Conservation (phyloP, 1,284 basidiomycete genomes). For the Mycosarcoma mackinlayi region DNA sequence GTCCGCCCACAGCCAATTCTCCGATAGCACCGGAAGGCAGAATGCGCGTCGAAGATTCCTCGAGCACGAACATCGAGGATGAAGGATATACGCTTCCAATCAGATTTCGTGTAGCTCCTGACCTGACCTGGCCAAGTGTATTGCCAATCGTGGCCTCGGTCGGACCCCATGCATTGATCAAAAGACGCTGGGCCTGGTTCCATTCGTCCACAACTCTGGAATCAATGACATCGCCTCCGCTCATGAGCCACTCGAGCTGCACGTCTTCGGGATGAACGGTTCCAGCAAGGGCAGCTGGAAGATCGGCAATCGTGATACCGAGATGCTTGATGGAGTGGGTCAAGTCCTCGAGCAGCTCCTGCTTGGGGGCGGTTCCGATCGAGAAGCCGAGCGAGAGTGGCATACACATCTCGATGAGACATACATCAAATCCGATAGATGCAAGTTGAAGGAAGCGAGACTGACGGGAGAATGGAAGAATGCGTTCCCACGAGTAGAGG, state of each 20-base stretch:
- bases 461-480: conserved; percentile 50
- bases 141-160: conserved; percentile 67
- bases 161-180: conserved; percentile 67
- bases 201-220: conserved; percentile 60
- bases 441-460: conserved; percentile 65
- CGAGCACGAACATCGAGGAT: conserved; percentile 55
- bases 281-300: conserved; percentile 63
- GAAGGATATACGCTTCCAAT: conserved; percentile 60
- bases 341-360: conserved; percentile 60
- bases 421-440: conserved; percentile 65
- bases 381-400: conserved; percentile 62
- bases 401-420: conserved; percentile 66
- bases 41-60: conserved; percentile 28
- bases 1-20: conserved; percentile 64
- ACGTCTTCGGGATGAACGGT: conserved; percentile 58
- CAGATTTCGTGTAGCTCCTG: conserved; percentile 45
- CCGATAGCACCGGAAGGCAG: conserved; percentile 55
- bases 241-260: conserved; percentile 66
- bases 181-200: conserved; percentile 50
- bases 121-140: conserved; percentile 61
- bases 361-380: conserved; percentile 61
- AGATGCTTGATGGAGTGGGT: conserved; percentile 54
- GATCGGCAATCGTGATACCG: conserved; percentile 62
- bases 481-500: conserved; percentile 60
- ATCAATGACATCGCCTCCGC: conserved; percentile 66